Base-by-base conservation (phyloP, 371 early-diverging fungal genomes). In the Mucor sp. region DNA sequence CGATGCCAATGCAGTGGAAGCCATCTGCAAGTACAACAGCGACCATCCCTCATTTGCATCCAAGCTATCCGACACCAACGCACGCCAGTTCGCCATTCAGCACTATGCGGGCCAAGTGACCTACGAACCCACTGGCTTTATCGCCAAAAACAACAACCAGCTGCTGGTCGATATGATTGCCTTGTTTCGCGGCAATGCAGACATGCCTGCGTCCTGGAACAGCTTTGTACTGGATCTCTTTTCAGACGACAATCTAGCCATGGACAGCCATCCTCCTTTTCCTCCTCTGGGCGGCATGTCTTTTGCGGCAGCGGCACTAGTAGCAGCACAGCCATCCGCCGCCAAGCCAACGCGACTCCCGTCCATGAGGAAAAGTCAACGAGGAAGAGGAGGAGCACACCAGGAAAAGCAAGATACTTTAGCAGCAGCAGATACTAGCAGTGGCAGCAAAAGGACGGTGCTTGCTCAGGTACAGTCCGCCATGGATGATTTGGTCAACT, bases 101-200 rank as follows among this genome's bases (percentile, higher is more conserved):
- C 96, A 96, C 75, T 94, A 85, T 72, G 78, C 89, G 8, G 86
- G 84, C 21, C 74, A 85, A 66, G 90, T 93, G 12, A 82, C 74
- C 5, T 96, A 96, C 71, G 85, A 85, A 44, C 80, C 87, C 41
- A 82, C 82, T 44, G 87, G 87, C 9, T 93, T 95, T 63, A 58
- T 90, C 66, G 85, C 85, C 9, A 74, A 74, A 56, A 93, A 94
- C 76, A 74, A 77, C 30, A 93, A 91, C 44, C 74, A 83, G 47
- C 76, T 93, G 44, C 74, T 84, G 25, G 81, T 90, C 2, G 95
- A 96, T 72, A 93, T 95, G 70, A 84, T 94, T 23, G 71, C 88
- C 21, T 74, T 94, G 27, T 89, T 94, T 70, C 78, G 88, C 21
- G 91, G 77, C 3, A 65, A 62, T n/a, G 61, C 69, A 19, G 77